Percentiles rank a stretch among this genome's conserved stretches.
phyloP scores from a whole-genome alignment of 345 rosid species.

The Brassica cretica region DNA sequence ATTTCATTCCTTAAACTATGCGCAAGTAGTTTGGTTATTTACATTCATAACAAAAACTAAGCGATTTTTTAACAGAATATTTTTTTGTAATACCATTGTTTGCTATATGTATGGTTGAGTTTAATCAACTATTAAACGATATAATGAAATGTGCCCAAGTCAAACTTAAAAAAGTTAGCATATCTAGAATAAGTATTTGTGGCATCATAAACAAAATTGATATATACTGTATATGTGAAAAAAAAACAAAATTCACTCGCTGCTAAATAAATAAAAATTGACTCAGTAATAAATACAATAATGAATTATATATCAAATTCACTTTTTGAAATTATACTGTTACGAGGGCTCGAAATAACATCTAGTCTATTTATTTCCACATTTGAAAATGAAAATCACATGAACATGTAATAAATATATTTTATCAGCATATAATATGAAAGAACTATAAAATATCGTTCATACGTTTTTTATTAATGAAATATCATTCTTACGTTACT shows the following conservation, averaged over 20 bases:
- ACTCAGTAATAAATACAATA: neutral
- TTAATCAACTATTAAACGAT: neutral
- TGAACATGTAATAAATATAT: neutral
- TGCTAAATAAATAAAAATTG: neutral
- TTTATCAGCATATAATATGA: neutral
- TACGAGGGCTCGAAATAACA: neutral
- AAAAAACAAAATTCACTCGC: neutral
- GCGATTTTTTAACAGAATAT: neutral
- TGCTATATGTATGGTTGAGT: neutral
- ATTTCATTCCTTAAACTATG: neutral
- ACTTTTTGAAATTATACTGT: neutral
- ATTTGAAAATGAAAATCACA: neutral
- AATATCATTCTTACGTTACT: neutral
- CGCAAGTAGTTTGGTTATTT: neutral
- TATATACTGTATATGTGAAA: neutral
- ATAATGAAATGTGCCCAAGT: neutral
- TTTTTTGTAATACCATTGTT: too few relatives aligned
- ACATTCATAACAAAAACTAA: neutral
- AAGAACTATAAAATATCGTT: neutral
- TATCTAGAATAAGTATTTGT: neutral
- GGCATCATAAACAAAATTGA: neutral
- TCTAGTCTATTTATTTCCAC: neutral
- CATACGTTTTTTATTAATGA: neutral
- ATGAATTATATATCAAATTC: neutral
- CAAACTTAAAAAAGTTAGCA: neutral